These are phyloP conservation scores for Gliomastix tumulicola DNA, from an alignment of 2,329 filamentous ascomycete genomes.

Conservation along the genomic window DNA sequence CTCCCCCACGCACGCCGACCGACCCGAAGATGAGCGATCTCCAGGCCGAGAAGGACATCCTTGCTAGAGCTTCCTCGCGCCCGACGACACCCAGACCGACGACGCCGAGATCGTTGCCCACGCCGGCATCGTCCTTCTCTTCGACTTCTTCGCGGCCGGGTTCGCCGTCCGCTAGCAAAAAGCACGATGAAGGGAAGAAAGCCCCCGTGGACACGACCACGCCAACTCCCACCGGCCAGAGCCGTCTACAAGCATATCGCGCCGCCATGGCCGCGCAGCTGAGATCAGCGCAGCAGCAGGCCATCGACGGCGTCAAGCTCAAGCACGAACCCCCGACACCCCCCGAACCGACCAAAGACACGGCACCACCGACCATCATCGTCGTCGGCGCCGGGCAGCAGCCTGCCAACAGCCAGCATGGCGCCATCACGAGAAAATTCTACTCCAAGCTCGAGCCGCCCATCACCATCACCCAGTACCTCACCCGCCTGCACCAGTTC, in stretches of 20 bases:
- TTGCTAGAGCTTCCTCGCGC: slow-evolving; percentile 43
- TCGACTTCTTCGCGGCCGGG: neutral
- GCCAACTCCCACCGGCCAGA: no score
- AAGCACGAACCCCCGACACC: slow-evolving; percentile 18
- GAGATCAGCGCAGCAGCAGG: slow-evolving; percentile 13
- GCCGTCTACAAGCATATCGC: slow-evolving; percentile 16
- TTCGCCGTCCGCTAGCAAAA: slow-evolving; percentile 1
- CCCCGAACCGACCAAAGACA: slow-evolving; percentile 17
- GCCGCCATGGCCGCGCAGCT: slow-evolving; percentile 17
- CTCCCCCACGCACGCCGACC: slow-evolving; percentile 55
- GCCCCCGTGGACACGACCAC: no score
- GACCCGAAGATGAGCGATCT: slow-evolving; percentile 61
- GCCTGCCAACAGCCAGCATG: slow-evolving; percentile 70
- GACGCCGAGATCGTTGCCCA: neutral
- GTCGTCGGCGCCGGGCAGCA: slow-evolving; percentile 57
- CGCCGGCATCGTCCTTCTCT: neutral
- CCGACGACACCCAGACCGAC: no score
- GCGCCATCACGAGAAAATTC: slow-evolving; percentile 84
- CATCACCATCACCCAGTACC: slow-evolving; percentile 77
- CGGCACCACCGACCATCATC: slow-evolving; percentile 30
- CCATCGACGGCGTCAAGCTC: slow-evolving; percentile 50
- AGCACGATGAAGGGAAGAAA: no score
- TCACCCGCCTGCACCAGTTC: slow-evolving; percentile 79
- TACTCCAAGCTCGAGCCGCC: slow-evolving; percentile 83
- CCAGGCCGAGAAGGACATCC: slow-evolving; percentile 54